A percentile compares a stretch with the other conserved stretches of the same genome.
phyloP scores from a whole-genome alignment of 257 asterid genomes.

The Ballota nigra region DNA sequence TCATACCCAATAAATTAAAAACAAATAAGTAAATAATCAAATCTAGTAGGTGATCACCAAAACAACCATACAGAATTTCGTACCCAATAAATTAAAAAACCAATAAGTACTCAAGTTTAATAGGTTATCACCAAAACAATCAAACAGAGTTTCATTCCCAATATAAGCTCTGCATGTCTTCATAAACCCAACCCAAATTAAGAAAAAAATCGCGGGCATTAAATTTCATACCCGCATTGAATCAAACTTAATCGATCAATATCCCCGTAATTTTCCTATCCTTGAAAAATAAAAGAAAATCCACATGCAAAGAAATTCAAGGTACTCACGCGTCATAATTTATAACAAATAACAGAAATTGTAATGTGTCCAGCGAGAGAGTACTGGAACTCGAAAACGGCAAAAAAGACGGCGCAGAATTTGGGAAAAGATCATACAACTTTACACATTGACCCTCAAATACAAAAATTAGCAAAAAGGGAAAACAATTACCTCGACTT shows the following conservation, averaged over 20 bases:
- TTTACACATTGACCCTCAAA: not conserved
- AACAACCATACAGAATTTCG: not conserved
- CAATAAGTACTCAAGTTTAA: not conserved
- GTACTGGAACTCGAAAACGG: not conserved
- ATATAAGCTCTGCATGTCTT: slow-evolving; percentile 28
- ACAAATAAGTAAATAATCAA: too few species aligned
- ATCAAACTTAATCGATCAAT: slow-evolving; percentile 8
- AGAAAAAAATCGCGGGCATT: slow-evolving; percentile 6
- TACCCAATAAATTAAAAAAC: not conserved
- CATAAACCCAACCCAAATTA: slow-evolving; percentile 25
- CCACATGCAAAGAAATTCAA: slow-evolving; percentile 36
- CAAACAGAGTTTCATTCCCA: not conserved
- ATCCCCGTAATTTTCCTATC: slow-evolving; percentile 11
- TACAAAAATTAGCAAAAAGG: not conserved
- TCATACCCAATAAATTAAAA: too few species aligned
- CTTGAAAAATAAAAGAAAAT: slow-evolving; percentile 21
- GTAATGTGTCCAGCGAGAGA: not conserved
- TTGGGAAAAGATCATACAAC: slow-evolving; percentile 3
- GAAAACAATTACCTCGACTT: slow-evolving; percentile 16
- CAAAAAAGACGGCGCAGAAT: too few species aligned
- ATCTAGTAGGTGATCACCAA: too few species aligned
- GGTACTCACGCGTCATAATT: not conserved
- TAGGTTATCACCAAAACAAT: not conserved
- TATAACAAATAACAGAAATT: not conserved
- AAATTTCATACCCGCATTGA: slow-evolving; percentile 3